Base-by-base conservation (phyloP, 345 rosid genomes). In the Eutrema heterophyllum region DNA sequence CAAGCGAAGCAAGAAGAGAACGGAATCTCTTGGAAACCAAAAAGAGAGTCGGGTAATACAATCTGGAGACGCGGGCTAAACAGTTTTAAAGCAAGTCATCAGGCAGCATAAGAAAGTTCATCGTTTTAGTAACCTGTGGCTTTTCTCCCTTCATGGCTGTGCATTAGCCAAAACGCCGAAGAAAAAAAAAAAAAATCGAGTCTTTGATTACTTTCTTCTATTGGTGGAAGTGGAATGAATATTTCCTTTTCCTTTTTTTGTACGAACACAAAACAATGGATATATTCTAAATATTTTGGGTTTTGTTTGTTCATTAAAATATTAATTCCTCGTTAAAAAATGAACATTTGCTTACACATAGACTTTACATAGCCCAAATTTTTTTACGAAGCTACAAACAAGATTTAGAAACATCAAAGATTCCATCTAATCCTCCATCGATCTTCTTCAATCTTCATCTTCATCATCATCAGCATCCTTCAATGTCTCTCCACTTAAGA, bases 401-500 rank as follows among this genome's bases (percentile, higher is more conserved):
- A 45, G 56, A 45, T 32, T 57, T 14, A 21, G 24, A 44, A 44
- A 56, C 32, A 27, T 15, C 9, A 30, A 39, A 57, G 9, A 9
- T 3, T 56, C 15, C n/a, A 56, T 62, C 51, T 3, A 71, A 64
- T 45, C 11, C 0, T 36, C 21, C 7, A 7, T 35, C 24, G 24
- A 21, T 1, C 38, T 35, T 40, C 44, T 11, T 40, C 14, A 40
- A 11, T 10, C 36, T 45, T 9, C 11, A 50, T 21, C 24, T 39
- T 50, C 38, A 48, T n/a, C n/a, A n/a, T n/a, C n/a, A n/a, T 55
- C 7, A 85, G 53, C 97, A 94, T 71, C 97, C 98, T 68, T 86
- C 75, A 55, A 82, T 65, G 50, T 88, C 98, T 55, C 97, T 81
- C 98, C 98, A 91, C 35, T 78, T 88, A 11, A 91, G 89, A 82